These are phyloP conservation scores for Trichoderma reesei DNA, from an alignment of 495 filamentous ascomycete genomes.

Conservation along the genomic window DNA sequence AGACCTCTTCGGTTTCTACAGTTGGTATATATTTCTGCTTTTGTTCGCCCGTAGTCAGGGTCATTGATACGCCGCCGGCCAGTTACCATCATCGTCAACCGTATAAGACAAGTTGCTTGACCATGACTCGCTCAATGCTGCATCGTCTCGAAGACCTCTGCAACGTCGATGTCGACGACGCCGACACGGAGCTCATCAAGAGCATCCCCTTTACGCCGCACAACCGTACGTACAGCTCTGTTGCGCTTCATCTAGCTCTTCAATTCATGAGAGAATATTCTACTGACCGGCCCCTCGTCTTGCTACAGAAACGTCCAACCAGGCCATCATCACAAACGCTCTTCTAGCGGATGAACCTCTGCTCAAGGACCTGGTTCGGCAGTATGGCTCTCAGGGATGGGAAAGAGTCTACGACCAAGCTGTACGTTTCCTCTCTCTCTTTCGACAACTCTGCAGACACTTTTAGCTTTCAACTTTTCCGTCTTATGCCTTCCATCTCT, in stretches of 20 bases:
- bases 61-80: too few relatives aligned
- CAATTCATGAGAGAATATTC: background rate
- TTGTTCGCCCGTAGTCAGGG: too few relatives aligned
- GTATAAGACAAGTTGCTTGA: background rate
- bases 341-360: background rate
- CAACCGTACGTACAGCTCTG: background rate
- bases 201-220: background rate
- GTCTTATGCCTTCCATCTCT: too few relatives aligned
- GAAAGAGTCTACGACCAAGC: constrained; percentile 5
- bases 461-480: too few relatives aligned
- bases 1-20: too few relatives aligned
- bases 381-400: background rate
- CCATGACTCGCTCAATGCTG: background rate
- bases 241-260: background rate
- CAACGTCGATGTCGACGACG: constrained; percentile 5
- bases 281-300: background rate
- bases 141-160: constrained; percentile 6
- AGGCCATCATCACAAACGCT: constrained; percentile 2
- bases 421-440: background rate
- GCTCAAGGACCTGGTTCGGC: background rate
- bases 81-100: background rate
- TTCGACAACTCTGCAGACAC: too few relatives aligned
- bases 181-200: constrained; percentile 1
- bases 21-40: too few relatives aligned
- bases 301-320: background rate